Evolutionary conservation across 352 stramenopile genomes (phyloP), one percentile per base, ranked within the genome.

Genomic region (Globisporangium recalcitrans): DNA sequence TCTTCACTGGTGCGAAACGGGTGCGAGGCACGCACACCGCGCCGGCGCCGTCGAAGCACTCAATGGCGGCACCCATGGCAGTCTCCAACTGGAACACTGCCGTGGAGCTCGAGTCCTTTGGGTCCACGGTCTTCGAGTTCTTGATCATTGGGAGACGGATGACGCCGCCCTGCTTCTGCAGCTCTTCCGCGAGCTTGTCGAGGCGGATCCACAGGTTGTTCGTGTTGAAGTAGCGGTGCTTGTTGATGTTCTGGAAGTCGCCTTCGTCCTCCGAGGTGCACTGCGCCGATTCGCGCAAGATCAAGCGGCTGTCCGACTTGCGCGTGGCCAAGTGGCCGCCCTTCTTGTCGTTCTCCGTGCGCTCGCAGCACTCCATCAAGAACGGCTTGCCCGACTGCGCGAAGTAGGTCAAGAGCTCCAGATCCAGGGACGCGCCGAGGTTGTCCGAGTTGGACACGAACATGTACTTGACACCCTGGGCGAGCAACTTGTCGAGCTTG

Each of bases 321-420:
- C 85, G 83, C 63, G 87, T 70, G 7, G 83, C 96, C 46, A 99
- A 82, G 78, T 99, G 97, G 22, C 97, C 97, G 51, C 97, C 97
- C 87, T 99, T 99, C 87, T 99, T 99, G 83, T 99, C 97, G 71
- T 98, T 98, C 72, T 98, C 96, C 32, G 97, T 99, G 66, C 97
- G 91, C 71, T 98, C 91, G 68, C 96, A 99, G 74, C 95, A 98
- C 73, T 99, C 96, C 81, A 97, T 95, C 60, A 93, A 73, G 74
- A 95, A 93, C 7, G 82, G 83, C 65, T 91, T 94, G 69, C 84
- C 80, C 68, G 96, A 96, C 61, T 95, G 73, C 51, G 86, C 86
- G 56, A 95, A 95, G 77, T 95, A 93, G 57, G 86, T 93, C n/a
- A 95, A 70, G 63, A 95, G 64, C 55, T 93, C 86, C 54, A 95